Evolutionary conservation across 495 filamentous ascomycete species (phyloP).

Genomic region (Talaromyces thailandensis): DNA sequence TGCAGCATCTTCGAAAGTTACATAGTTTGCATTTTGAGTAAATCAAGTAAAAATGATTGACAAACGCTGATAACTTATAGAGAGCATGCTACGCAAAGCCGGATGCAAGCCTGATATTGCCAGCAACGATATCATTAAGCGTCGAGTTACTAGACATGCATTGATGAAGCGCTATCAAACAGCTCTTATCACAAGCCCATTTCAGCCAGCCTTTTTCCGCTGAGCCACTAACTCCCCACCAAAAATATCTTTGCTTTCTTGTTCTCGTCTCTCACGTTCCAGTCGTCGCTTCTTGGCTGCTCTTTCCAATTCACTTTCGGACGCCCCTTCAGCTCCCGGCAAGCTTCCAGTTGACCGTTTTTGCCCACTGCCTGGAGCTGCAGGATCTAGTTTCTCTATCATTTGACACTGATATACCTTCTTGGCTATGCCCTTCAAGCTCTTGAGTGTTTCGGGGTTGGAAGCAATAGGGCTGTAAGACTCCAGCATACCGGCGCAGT

Average conservation of each 20-base stretch:
- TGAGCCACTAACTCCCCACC: constrained; percentile 31
- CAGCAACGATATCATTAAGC: not conserved
- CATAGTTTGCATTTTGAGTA: too few species aligned
- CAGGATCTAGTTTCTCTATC: constrained; percentile 45
- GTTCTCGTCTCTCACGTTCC: constrained; percentile 18
- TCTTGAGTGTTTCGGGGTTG: constrained; percentile 39
- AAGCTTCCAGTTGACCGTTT: constrained; percentile 26
- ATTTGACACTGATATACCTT: constrained; percentile 76
- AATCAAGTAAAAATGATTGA: not conserved
- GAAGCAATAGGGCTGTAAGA: constrained; percentile 32
- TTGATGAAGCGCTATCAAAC: not conserved
- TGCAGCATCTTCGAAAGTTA: not conserved
- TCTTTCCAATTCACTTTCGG: constrained; percentile 34
- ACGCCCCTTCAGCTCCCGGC: constrained; percentile 12
- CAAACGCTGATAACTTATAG: too few species aligned
- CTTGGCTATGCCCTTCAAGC: constrained; percentile 51
- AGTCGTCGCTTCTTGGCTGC: constrained; percentile 37
- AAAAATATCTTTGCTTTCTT: constrained; percentile 26
- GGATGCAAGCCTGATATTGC: too few species aligned
- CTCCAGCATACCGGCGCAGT: constrained; percentile 29
- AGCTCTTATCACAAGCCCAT: not conserved
- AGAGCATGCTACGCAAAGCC: too few species aligned
- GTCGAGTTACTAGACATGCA: not conserved
- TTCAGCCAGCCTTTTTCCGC: constrained; percentile 18
- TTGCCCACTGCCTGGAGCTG: constrained; percentile 24